Conservation (phyloP, 495 filamentous ascomycete species). For the Neurospora sp. region DNA sequence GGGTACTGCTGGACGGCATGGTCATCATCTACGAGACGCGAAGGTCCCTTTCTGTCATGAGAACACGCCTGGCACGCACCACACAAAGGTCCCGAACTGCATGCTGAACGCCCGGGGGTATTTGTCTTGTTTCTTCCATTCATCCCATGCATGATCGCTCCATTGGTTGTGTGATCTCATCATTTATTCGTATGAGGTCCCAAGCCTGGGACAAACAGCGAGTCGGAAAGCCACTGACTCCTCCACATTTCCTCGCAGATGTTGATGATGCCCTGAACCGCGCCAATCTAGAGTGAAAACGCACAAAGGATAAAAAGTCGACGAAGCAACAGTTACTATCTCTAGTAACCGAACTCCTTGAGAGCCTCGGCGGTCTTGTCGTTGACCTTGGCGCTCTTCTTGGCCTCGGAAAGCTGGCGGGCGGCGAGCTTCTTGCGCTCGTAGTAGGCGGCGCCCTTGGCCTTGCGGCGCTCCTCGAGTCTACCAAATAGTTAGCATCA, state of each 20-base stretch:
- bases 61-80: neutral
- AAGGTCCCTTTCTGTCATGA: neutral
- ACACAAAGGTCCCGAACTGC: neutral
- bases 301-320: constrained; percentile 25
- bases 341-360: constrained; percentile 46
- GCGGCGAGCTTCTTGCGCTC: constrained; percentile 94
- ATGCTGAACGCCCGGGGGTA: constrained; percentile 11
- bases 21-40: neutral
- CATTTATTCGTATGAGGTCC: constrained; percentile 28
- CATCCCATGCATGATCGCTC: constrained; percentile 28
- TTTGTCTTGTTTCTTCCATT: constrained; percentile 22
- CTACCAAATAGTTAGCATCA: constrained; percentile 45
- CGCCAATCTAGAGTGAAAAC: constrained; percentile 34
- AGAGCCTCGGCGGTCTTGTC: constrained; percentile 47
- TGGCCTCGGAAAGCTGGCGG: constrained; percentile 79
- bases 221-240: constrained; percentile 26
- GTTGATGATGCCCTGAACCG: constrained; percentile 32
- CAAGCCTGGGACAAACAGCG: constrained; percentile 25
- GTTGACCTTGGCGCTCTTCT: constrained; percentile 85
- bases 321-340: constrained; percentile 12
- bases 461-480: constrained; percentile 98
- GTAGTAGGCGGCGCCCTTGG: constrained; percentile 98
- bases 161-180: constrained; percentile 29
- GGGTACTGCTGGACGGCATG: neutral
- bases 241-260: constrained; percentile 28